Conservation (phyloP, 2,329 filamentous ascomycete species). For the Neopestalotiopsis sp. region DNA sequence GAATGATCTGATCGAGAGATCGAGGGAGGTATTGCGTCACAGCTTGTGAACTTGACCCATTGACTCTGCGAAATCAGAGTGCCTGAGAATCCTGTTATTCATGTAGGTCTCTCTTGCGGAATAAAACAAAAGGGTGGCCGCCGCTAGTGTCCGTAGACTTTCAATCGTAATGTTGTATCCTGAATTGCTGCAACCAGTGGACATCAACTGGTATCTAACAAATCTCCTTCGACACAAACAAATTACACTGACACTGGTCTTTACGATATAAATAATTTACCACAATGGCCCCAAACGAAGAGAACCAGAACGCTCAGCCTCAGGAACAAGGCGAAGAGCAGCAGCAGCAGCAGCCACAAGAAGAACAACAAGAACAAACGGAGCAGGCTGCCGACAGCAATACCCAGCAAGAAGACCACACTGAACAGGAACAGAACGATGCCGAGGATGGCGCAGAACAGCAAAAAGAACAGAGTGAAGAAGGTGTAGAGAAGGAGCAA, state of each 20-base stretch:
- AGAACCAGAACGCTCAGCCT: neutral
- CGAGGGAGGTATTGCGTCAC: slow-evolving; percentile 14
- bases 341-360: neutral
- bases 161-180: neutral
- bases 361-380: neutral
- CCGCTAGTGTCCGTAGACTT: neutral
- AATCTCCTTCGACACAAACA: neutral
- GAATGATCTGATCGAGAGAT: neutral
- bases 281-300: slow-evolving; percentile 14
- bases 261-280: neutral
- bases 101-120: neutral
- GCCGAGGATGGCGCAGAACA: neutral
- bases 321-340: slow-evolving; percentile 12
- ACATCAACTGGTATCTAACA: neutral
- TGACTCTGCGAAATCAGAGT: neutral
- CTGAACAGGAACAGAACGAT: neutral
- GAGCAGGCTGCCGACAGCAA: neutral
- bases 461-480: slow-evolving; percentile 24
- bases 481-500: slow-evolving; percentile 15
- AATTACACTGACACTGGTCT: neutral
- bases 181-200: neutral
- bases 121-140: slow-evolving; percentile 9
- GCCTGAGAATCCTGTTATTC: neutral
- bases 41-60: neutral
- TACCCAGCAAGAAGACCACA: neutral